Percentiles rank a stretch among this genome's conserved stretches.
phyloP scores from a whole-genome alignment of 2,329 filamentous ascomycete species.

The Rhytidhysteron rufulum region DNA sequence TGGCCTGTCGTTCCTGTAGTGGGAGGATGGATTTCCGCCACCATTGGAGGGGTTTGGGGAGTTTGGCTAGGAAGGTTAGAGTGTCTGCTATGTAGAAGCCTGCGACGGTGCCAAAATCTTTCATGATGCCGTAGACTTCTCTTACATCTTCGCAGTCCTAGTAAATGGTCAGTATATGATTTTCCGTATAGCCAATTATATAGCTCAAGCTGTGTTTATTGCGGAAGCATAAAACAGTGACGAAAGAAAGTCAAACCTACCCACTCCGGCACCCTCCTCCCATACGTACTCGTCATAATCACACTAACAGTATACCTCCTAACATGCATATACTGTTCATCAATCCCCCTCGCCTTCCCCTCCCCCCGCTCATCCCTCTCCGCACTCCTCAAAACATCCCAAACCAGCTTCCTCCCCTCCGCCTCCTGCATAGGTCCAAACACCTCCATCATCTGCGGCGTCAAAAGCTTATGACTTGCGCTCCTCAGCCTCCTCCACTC shows the following conservation, averaged over 20 bases:
- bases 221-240: no score
- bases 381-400: conserved; percentile 33
- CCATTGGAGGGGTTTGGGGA: conserved; percentile 8
- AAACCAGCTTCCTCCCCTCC: conserved; percentile 40
- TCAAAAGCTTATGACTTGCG: conserved; percentile 30
- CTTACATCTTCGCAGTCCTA: conserved; percentile 7
- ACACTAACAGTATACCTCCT: conserved; percentile 7
- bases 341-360: background rate
- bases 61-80: conserved; percentile 6
- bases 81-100: conserved; percentile 8
- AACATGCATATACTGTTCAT: conserved; percentile 5
- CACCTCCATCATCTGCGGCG: conserved; percentile 24
- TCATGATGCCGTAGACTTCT: conserved; percentile 8
- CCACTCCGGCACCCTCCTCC: conserved; percentile 6
- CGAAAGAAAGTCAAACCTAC: background rate
- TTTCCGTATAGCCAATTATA: no score
- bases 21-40: conserved; percentile 9
- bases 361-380: conserved; percentile 12
- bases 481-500: conserved; percentile 33
- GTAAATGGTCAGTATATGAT: background rate
- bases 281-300: conserved; percentile 12
- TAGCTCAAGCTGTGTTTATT: no score
- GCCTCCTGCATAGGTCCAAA: conserved; percentile 41
- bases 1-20: conserved; percentile 5
- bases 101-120: conserved; percentile 7